A percentile compares a stretch with the other conserved stretches of the same genome.
phyloP scores from a whole-genome alignment of 1,284 basidiomycete species.

The Cutaneotrichosporon cyanovorans region DNA sequence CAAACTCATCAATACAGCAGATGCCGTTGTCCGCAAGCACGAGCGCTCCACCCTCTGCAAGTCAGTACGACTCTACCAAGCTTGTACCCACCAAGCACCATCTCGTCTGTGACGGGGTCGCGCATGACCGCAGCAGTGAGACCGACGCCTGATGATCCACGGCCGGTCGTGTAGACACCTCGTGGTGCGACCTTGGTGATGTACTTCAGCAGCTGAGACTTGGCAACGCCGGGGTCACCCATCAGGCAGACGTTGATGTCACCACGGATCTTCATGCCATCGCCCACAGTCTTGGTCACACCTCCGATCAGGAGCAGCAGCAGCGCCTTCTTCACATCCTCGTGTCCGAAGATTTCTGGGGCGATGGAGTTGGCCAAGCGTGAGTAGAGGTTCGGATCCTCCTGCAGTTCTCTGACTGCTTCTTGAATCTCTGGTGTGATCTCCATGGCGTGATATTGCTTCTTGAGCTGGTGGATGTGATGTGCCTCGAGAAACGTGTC shows the following conservation, averaged over 20 bases:
- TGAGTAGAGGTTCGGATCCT: conserved; percentile 73
- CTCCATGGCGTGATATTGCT: conserved; percentile 94
- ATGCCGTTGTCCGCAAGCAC: conserved; percentile 99
- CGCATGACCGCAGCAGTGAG: conserved; percentile 98
- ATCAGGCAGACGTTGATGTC: conserved; percentile 97
- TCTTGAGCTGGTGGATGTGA: conserved; percentile 88
- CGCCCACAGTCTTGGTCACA: conserved; percentile 86
- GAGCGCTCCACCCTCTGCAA: conserved; percentile 89
- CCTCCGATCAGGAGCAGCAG: conserved; percentile 89
- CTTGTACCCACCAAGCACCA: conserved; percentile 78
- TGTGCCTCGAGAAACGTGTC: conserved; percentile 96
- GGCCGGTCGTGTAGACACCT: conserved; percentile 96
- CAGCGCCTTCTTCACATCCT: conserved; percentile 97
- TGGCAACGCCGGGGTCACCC: conserved; percentile 99
- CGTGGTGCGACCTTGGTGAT: conserved; percentile 97
- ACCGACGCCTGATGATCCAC: conserved; percentile 96
- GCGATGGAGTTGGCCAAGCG: conserved; percentile 62
- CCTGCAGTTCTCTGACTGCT: conserved; percentile 62
- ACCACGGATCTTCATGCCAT: conserved; percentile 98
- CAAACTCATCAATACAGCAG: conserved; percentile 99
- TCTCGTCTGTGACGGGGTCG: conserved; percentile 98
- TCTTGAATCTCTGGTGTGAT: conserved; percentile 74
- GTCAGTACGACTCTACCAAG: background rate
- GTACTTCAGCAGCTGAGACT: conserved; percentile 95
- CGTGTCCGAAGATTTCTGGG: conserved; percentile 97